Evolutionary conservation across 2,329 filamentous ascomycete genomes (phyloP), one percentile per base, ranked within the genome.

Genomic region (Aspergillus sp.): DNA sequence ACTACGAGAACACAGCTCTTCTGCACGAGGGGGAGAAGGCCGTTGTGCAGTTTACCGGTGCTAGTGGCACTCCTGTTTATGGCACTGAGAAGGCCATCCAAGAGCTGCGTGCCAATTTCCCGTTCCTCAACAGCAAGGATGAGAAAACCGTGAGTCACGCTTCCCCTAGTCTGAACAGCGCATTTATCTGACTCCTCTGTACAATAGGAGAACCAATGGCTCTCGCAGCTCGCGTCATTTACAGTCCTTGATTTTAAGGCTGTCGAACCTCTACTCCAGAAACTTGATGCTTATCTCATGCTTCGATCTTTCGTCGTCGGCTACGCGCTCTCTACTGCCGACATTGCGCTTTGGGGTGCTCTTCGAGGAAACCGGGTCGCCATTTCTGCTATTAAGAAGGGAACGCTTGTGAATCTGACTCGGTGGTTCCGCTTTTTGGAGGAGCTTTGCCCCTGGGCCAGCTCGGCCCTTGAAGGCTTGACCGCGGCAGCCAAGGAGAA

Each of bases 361-460:
- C 78, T 96, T 46, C 84, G 88, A 49, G 84, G 81, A 59, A 96
- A 95, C 74, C 85, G 88, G 52, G 87, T 90, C n/a, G 86, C 88
- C 15, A 79, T 86, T 56, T 83, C 87, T 3, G 88, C 87, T 58
- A 78, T 95, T 59, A 87, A 88, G 71, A 88, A 88, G 71, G 86
- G 84, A 41, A 74, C 81, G 23, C 81, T 91, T 57, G 75, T 79
- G 50, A 95, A 93, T 68, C 69, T 95, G 51, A 81, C 82, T 46
- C 82, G 91, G 56, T 97, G 91, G 91, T 95, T 90, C 71, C 80
- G 76, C 60, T 95, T 86, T 67, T 77, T 97, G 57, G 89, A 95
- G 69, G 81, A 88, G 59, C 81, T 80, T 33, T 86, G 90, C 69
- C 86, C 86, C 13, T 88, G 90, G 77, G 81, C 89, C 49, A 78